These are phyloP conservation scores for Clavispora carvajalis DNA, from an alignment of 805 yeast genomes.

Conservation along the genomic window DNA sequence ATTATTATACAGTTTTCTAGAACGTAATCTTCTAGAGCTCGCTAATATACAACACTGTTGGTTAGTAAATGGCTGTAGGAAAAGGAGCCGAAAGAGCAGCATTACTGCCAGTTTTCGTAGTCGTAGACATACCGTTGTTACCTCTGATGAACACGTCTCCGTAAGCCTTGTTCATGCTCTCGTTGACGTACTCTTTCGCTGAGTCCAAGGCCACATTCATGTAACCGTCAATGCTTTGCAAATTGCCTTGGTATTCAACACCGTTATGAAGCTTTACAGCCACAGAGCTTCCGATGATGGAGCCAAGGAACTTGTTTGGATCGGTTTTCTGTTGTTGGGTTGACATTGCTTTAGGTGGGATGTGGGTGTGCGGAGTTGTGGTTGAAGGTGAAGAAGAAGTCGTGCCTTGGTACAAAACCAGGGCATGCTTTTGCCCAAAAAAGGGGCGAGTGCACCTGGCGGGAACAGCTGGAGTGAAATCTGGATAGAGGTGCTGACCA, in stretches of 20 bases:
- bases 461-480: too few species aligned
- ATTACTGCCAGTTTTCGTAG: too few species aligned
- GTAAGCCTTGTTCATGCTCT: conserved; percentile 43
- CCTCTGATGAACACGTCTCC: conserved; percentile 87
- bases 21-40: conserved; percentile 32
- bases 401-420: background rate
- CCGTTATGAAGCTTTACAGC: conserved; percentile 84
- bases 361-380: background rate
- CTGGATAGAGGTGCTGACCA: background rate
- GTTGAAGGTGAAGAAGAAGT: background rate
- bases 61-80: conserved; percentile 20
- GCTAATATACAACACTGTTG: conserved; percentile 38
- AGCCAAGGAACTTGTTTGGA: conserved; percentile 75
- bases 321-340: conserved; percentile 33
- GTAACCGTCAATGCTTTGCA: conserved; percentile 89
- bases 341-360: background rate
- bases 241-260: conserved; percentile 60
- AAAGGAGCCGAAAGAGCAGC: background rate
- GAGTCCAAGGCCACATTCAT: conserved; percentile 89
- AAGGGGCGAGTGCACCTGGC: too few species aligned
- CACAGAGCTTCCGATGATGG: conserved; percentile 74
- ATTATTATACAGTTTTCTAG: conserved; percentile 10
- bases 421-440: too few species aligned
- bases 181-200: conserved; percentile 59
- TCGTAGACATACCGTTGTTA: conserved; percentile 60